Evolutionary conservation across 2,329 filamentous ascomycete species (phyloP).

Genomic region (Diaporthe velutina): DNA sequence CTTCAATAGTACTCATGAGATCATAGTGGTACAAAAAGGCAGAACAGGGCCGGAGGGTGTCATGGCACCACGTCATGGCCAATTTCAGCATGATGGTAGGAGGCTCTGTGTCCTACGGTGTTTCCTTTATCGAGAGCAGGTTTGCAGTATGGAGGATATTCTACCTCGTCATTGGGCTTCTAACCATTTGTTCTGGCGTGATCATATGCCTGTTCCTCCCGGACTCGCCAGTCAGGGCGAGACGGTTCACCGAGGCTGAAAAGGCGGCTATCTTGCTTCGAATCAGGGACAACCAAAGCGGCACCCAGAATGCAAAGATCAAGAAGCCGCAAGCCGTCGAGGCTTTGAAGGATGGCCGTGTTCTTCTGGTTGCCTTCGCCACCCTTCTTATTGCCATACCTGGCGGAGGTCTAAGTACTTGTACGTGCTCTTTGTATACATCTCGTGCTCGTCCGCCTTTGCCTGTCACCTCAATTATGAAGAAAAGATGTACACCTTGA

Average conservation of each 20-base stretch:
- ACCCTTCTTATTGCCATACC: slow-evolving; percentile 49
- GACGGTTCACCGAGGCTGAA: slow-evolving; percentile 68
- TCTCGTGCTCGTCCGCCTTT: background rate
- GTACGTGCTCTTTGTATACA: background rate
- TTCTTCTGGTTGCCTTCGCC: slow-evolving; percentile 65
- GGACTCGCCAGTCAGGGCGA: slow-evolving; percentile 69
- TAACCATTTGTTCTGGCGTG: slow-evolving; percentile 52
- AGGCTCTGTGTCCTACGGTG: slow-evolving; percentile 34
- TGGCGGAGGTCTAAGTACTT: slow-evolving; percentile 40
- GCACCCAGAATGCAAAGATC: slow-evolving; percentile 63
- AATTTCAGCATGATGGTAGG: slow-evolving; percentile 35
- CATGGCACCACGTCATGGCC: slow-evolving; percentile 31
- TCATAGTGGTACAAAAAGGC: slow-evolving; percentile 45
- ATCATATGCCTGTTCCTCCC: slow-evolving; percentile 67
- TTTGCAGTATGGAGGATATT: slow-evolving; percentile 32
- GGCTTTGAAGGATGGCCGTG: slow-evolving; percentile 62
- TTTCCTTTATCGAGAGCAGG: background rate
- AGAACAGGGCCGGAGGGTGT: slow-evolving; percentile 32
- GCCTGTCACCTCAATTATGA: slow-evolving; percentile 24
- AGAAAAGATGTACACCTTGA: background rate
- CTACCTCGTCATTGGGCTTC: slow-evolving; percentile 27
- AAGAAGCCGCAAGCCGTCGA: slow-evolving; percentile 60
- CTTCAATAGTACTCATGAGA: background rate
- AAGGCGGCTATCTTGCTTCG: slow-evolving; percentile 63
- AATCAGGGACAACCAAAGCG: slow-evolving; percentile 61